phyloP scores from a whole-genome alignment of 2,329 filamentous ascomycete genomes.

The Xylariaceae sp. region DNA sequence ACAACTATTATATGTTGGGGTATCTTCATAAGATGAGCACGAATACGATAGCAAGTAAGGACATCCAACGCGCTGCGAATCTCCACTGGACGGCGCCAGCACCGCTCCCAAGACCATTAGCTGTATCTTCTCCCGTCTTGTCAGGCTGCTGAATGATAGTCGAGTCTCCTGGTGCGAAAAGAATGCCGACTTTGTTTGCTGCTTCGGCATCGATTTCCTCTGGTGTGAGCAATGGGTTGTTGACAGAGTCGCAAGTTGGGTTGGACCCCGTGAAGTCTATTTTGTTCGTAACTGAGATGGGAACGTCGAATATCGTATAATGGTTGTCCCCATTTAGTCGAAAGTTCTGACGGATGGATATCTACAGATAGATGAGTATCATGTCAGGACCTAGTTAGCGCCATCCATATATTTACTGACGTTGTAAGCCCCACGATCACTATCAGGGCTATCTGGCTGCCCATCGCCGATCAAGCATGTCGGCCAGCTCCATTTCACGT shows the following conservation, averaged over 20 bases:
- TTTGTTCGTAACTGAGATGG: slow-evolving; percentile 68
- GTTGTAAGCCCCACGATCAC: slow-evolving; percentile 66
- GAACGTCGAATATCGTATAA: slow-evolving; percentile 73
- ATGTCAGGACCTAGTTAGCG: not conserved
- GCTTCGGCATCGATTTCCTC: slow-evolving; percentile 47
- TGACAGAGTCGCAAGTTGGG: slow-evolving; percentile 52
- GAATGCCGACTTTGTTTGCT: slow-evolving; percentile 48
- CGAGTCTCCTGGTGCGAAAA: slow-evolving; percentile 56
- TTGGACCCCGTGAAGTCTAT: slow-evolving; percentile 51
- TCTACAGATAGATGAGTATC: slow-evolving; percentile 41
- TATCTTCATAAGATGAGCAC: slow-evolving; percentile 16
- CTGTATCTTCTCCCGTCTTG: slow-evolving; percentile 34
- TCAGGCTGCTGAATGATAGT: slow-evolving; percentile 45
- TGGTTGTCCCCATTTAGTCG: slow-evolving; percentile 64
- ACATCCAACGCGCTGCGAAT: slow-evolving; percentile 38
- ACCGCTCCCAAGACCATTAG: slow-evolving; percentile 40
- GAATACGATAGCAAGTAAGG: slow-evolving; percentile 36
- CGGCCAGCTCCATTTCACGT: slow-evolving; percentile 74
- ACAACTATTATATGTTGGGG: not conserved
- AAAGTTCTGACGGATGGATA: slow-evolving; percentile 73
- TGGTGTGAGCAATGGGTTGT: slow-evolving; percentile 54
- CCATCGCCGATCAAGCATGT: slow-evolving; percentile 67
- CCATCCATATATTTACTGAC: slow-evolving; percentile 43
- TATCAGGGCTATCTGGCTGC: slow-evolving; percentile 46
- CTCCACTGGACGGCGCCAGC: slow-evolving; percentile 39